phyloP scores from a whole-genome alignment of 176 grass and related monocot species.

The Phragmites australis region DNA sequence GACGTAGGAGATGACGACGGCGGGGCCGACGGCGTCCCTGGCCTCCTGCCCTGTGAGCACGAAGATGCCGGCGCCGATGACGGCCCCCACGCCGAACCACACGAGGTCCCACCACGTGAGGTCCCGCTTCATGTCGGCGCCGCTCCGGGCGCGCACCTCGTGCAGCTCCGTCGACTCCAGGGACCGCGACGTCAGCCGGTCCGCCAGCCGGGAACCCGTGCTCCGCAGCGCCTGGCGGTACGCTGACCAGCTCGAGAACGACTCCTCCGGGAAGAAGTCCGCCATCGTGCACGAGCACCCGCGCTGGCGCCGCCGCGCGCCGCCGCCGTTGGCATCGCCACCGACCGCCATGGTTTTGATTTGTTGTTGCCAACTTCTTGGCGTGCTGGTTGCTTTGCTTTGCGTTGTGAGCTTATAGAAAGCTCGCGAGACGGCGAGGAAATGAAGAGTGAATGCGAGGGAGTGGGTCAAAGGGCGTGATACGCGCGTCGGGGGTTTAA shows the following conservation, averaged over 20 bases:
- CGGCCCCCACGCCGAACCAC: constrained; percentile 81
- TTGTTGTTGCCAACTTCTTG: not conserved
- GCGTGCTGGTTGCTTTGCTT: not conserved
- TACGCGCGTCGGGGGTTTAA: not conserved
- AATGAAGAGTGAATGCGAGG: not conserved
- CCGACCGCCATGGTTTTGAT: constrained; percentile 38
- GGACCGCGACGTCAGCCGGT: constrained; percentile 65
- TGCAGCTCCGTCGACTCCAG: constrained; percentile 65
- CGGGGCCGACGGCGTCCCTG: constrained; percentile 48
- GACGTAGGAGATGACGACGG: constrained; percentile 77
- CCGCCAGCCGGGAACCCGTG: constrained; percentile 53
- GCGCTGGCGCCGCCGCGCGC: constrained; percentile 21
- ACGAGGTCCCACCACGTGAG: constrained; percentile 85
- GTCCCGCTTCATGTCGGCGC: constrained; percentile 75
- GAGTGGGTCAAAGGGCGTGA: not conserved
- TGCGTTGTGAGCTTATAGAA: not conserved
- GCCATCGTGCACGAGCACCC: constrained; percentile 51
- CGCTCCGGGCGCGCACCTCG: constrained; percentile 71
- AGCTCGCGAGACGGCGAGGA: not conserved
- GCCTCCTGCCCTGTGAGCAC: constrained; percentile 79
- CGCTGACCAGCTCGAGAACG: constrained; percentile 75
- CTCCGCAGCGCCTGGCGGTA: constrained; percentile 63
- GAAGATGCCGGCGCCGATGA: constrained; percentile 89
- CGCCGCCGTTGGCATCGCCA: constrained; percentile 1
- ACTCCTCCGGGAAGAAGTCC: constrained; percentile 85